Evolutionary conservation across 371 early-diverging fungal species (phyloP), one percentile per base, ranked within the genome.

Genomic region (Entomophthora muscae): DNA sequence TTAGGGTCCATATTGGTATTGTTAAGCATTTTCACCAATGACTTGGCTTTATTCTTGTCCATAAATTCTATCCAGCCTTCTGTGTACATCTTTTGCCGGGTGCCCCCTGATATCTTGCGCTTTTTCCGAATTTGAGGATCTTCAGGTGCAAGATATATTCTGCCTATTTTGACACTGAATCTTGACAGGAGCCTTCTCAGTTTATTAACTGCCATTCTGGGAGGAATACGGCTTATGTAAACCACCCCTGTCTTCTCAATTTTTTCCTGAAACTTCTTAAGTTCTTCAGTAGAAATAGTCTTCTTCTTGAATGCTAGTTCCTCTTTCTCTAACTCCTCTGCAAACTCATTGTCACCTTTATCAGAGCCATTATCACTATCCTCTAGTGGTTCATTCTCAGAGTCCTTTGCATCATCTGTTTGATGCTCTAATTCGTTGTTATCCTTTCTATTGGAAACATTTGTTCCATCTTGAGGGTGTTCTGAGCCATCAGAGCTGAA

Each of bases 21-120:
- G 73, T 98, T 96, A 54, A 95, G 70, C 59, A 77, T 70, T 12
- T 70, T 73, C 0, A 94, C 96, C 1, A 84, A 77, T 12, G 73
- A 71, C 67, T 90, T 86, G n/a, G 94, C 97, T 17, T 78, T 76
- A 60, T 80, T 81, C 71, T 95, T 95, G 71, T 92, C 89, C 63
- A 74, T 73, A 71, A 98, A 96, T 72, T 98, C 98, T 2, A 98
- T 83, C 98, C 98, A 98, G 3, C 96, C 98, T 72, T 98, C 96
- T 0, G 81, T 81, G 68, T 80, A 98, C 67, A 89, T 88, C 64
- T 83, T 80, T 65, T 86, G 83, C 67, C 81, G 86, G 66, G 83
- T 82, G 53, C 83, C 86, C 57, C 81, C 82, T 58, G 81, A 78
- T 69, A 85, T 87, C 66, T 80, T 77, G 26, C 89, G 76, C 56